Evolutionary conservation across 148 eudicot genomes (phyloP).

Genomic region (Persicaria maculosa): DNA sequence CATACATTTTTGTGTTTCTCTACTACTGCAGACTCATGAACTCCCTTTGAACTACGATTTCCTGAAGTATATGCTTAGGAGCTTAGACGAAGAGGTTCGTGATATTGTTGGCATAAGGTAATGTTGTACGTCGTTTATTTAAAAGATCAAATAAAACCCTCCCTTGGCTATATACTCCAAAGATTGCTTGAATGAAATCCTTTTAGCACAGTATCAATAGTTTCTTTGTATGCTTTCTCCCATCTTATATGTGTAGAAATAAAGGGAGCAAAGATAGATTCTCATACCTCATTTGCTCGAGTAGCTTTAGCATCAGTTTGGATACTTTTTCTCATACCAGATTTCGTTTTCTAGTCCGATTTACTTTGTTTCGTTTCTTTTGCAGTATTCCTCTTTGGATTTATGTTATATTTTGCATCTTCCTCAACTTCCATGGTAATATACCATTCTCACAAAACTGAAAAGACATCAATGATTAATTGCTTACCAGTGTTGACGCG

Average conservation of each 20-base stretch:
- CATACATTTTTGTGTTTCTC: background rate
- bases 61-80: slow-evolving; percentile 71
- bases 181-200: too few relatives aligned
- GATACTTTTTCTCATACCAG: background rate
- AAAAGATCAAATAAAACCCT: background rate
- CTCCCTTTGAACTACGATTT: slow-evolving; percentile 71
- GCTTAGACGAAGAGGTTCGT: slow-evolving; percentile 79
- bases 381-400: slow-evolving; percentile 84
- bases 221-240: background rate
- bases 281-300: background rate
- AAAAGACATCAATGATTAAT: background rate
- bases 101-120: slow-evolving; percentile 88
- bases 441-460: background rate
- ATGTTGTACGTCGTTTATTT: background rate
- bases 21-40: slow-evolving; percentile 63
- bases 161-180: background rate
- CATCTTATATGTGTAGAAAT: background rate
- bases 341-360: background rate
- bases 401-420: slow-evolving; percentile 49
- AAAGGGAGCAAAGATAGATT: background rate
- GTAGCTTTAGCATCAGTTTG: background rate
- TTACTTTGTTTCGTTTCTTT: background rate
- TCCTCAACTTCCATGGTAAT: slow-evolving; percentile 79
- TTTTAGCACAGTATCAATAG: background rate
- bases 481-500: background rate